Evolutionary conservation across 805 yeast species (phyloP).

Genomic region (Candida loeiensis): DNA sequence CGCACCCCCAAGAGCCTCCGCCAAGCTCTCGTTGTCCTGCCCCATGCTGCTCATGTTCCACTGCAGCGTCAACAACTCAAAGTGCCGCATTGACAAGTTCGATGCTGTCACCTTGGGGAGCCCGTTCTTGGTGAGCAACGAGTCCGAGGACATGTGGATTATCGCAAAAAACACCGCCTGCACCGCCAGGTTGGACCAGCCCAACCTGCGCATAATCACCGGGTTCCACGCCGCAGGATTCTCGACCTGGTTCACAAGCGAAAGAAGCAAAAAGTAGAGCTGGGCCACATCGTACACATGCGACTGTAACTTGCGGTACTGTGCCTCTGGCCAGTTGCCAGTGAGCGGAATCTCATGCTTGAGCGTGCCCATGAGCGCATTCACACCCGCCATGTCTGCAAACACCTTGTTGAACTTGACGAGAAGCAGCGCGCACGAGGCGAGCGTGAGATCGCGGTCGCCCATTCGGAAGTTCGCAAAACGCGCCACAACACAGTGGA

Average conservation of each 20-base stretch:
- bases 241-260: conserved; percentile 23
- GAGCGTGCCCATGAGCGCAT: conserved; percentile 22
- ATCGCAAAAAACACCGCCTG: conserved; percentile 28
- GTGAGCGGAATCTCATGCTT: conserved; percentile 27
- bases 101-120: conserved; percentile 33
- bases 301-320: conserved; percentile 21
- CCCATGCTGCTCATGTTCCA: conserved; percentile 28
- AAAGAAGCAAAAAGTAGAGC: conserved; percentile 23
- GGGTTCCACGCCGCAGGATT: conserved; percentile 28
- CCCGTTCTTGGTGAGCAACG: conserved; percentile 21
- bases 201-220: conserved; percentile 23
- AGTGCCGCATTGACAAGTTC: conserved; percentile 27
- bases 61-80: conserved; percentile 22
- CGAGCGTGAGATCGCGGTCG: conserved; percentile 18
- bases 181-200: conserved; percentile 28
- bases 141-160: conserved; percentile 28
- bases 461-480: conserved; percentile 24
- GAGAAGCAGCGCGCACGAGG: conserved; percentile 18
- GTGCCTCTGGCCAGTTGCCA: conserved; percentile 31
- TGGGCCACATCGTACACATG: conserved; percentile 24
- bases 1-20: background rate
- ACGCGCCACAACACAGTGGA: conserved; percentile 27
- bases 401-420: conserved; percentile 20
- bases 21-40: conserved; percentile 1
- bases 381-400: conserved; percentile 29